A percentile compares a stretch with the other conserved stretches of the same genome.
phyloP scores from a whole-genome alignment of 2,329 filamentous ascomycete species.

The Lachnellula hyalina region DNA sequence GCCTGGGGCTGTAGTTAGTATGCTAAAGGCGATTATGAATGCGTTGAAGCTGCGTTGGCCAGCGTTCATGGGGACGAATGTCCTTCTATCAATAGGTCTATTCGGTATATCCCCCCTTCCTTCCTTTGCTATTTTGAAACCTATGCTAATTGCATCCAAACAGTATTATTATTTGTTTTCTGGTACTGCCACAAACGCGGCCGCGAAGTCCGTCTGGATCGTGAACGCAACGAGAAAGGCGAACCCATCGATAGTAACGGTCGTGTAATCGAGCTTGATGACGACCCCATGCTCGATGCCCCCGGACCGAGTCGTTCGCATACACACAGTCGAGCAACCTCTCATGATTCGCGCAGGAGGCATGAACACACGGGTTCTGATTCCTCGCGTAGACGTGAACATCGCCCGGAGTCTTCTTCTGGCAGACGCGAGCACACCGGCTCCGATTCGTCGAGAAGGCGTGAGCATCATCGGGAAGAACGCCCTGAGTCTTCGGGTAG shows the following conservation, averaged over 20 bases:
- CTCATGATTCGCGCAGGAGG: slow-evolving; percentile 2
- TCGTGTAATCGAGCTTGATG: slow-evolving; percentile 21
- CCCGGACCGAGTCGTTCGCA: not conserved
- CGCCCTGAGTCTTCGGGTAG: not conserved
- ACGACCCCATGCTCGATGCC: slow-evolving; percentile 19
- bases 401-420: too few relatives aligned
- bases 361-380: not conserved
- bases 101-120: slow-evolving; percentile 59
- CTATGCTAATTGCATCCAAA: not conserved
- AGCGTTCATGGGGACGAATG: slow-evolving; percentile 84
- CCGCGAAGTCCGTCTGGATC: slow-evolving; percentile 66
- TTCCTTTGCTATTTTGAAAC: not conserved
- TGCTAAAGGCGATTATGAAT: slow-evolving; percentile 86
- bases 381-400: not conserved
- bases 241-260: slow-evolving; percentile 13
- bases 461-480: too few relatives aligned
- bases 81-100: slow-evolving; percentile 82
- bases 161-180: slow-evolving; percentile 81
- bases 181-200: slow-evolving; percentile 99
- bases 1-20: slow-evolving; percentile 76
- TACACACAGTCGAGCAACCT: not conserved
- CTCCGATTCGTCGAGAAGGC: too few relatives aligned
- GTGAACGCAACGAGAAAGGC: slow-evolving; percentile 12
- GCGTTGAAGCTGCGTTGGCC: slow-evolving; percentile 85
- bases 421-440: too few relatives aligned